Evolutionary conservation across 371 early-diverging fungal genomes (phyloP), one percentile per base, ranked within the genome.

Genomic region (Choanephora cucurbitarum): DNA sequence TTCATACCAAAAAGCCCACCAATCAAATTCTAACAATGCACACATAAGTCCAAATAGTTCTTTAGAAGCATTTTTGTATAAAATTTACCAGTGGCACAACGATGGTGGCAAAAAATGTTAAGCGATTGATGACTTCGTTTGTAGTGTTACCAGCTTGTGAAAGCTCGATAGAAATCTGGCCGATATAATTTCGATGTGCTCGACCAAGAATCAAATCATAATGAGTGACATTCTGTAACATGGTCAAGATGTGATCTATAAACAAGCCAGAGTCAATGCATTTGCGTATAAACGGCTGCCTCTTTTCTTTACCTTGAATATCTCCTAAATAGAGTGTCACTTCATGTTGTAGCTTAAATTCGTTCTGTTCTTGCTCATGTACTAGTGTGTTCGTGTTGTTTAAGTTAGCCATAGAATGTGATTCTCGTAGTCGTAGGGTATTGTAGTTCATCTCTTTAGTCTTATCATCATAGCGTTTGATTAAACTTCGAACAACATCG

Each of bases 101-200:
- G 23, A 98, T 88, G 10, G 90, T 86, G 0, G 95, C 98, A 47
- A 97, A 66, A 17, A 91, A 93, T 1, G 98, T 96, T 64, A 98
- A 81, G 44, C 90, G 82, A 62, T 94, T 91, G 18, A 97, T 91
- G 1, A 94, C 93, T 55, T 93, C 92, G 62, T 95, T 94, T 21
- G 95, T 95, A 9, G 85, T 75, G 72, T 96, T 95, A 45, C 93
- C 92, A 3, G 96, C 87, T 57, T 93, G 91, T 1, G 98, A 98
- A 60, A 98, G 82, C 66, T 97, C 98, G 28, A 98, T 95, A 10
- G 90, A 87, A 34, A 98, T 96, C 64, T 96, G 95, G 4, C 97
- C 99, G 17, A 98, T 74, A 58, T 98, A 98, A 63, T 96, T 97
- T 37, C 91, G 82, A 62, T 98, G 98, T 0, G 95, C 86, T 9